Conservation (phyloP, 2,329 filamentous ascomycete genomes). For the Fusarium liriodendri region DNA sequence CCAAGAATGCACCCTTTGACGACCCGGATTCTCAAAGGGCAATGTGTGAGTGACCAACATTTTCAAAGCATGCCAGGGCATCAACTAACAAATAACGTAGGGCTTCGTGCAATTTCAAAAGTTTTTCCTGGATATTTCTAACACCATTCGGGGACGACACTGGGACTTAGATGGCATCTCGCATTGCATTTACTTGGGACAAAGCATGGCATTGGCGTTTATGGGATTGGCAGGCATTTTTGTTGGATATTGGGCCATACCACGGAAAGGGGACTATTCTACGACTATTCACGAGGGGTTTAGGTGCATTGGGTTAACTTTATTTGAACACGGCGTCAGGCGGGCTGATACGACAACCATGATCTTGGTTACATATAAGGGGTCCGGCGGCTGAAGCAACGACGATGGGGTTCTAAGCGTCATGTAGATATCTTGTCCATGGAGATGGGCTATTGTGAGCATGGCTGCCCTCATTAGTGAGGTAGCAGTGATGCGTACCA, state of each 20-base stretch:
- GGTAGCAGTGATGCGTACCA: neutral
- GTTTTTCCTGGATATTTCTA: slow-evolving; percentile 56
- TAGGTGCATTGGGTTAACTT: slow-evolving; percentile 33
- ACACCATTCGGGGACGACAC: slow-evolving; percentile 7
- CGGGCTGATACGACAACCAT: slow-evolving; percentile 11
- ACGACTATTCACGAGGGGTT: slow-evolving; percentile 22
- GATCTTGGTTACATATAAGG: slow-evolving; percentile 12
- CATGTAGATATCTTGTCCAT: neutral
- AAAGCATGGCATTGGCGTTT: slow-evolving; percentile 48
- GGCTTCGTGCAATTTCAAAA: slow-evolving; percentile 56
- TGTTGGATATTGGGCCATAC: slow-evolving; percentile 30
- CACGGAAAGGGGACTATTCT: slow-evolving; percentile 21
- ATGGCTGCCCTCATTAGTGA: neutral
- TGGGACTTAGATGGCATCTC: slow-evolving; percentile 22
- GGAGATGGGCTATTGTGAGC: neutral
- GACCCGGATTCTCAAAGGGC: slow-evolving; percentile 54
- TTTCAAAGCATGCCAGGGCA: neutral
- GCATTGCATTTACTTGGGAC: slow-evolving; percentile 25
- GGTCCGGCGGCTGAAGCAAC: neutral
- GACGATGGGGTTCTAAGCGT: neutral
- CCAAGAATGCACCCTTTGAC: slow-evolving; percentile 56
- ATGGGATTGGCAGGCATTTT: slow-evolving; percentile 28
- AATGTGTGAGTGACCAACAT: slow-evolving; percentile 50
- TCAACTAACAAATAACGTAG: slow-evolving; percentile 44
- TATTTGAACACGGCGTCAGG: slow-evolving; percentile 32